phyloP scores from a whole-genome alignment of 208 protist species.

The Acanthamoeba divionensis region DNA sequence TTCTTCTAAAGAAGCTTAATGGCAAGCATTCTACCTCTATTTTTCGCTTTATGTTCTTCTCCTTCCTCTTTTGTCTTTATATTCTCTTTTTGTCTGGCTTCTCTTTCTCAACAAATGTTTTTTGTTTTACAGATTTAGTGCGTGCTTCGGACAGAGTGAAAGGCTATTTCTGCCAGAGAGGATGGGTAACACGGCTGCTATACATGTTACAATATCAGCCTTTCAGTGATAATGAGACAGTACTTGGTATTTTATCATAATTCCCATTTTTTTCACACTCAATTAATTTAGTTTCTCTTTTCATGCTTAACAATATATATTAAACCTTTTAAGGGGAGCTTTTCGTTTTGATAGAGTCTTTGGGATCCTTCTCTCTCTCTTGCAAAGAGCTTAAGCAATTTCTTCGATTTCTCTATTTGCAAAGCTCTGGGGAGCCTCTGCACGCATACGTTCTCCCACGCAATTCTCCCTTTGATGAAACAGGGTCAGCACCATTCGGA shows the following conservation, averaged over 20 bases:
- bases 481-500: too few relatives aligned
- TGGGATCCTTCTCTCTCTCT: slow-evolving; percentile 42
- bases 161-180: slow-evolving; percentile 23
- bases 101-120: too few relatives aligned
- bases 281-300: too few relatives aligned
- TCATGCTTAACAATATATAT: too few relatives aligned
- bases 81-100: too few relatives aligned
- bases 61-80: too few relatives aligned
- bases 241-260: too few relatives aligned
- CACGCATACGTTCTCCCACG: too few relatives aligned
- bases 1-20: slow-evolving; percentile 21
- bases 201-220: slow-evolving; percentile 36
- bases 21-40: background rate
- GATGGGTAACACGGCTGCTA: slow-evolving; percentile 15
- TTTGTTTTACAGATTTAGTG: slow-evolving; percentile 31
- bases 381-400: slow-evolving; percentile 36
- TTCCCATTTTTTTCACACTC: too few relatives aligned
- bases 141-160: slow-evolving; percentile 11
- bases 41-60: background rate
- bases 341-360: slow-evolving; percentile 36
- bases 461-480: too few relatives aligned
- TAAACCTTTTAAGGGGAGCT: too few relatives aligned
- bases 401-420: slow-evolving; percentile 24
- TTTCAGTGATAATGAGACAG: background rate
- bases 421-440: background rate